Evolutionary conservation across 1,284 basidiomycete species (phyloP), one percentile per base, ranked within the genome.

Genomic region (Rhodotorula glutinis): DNA sequence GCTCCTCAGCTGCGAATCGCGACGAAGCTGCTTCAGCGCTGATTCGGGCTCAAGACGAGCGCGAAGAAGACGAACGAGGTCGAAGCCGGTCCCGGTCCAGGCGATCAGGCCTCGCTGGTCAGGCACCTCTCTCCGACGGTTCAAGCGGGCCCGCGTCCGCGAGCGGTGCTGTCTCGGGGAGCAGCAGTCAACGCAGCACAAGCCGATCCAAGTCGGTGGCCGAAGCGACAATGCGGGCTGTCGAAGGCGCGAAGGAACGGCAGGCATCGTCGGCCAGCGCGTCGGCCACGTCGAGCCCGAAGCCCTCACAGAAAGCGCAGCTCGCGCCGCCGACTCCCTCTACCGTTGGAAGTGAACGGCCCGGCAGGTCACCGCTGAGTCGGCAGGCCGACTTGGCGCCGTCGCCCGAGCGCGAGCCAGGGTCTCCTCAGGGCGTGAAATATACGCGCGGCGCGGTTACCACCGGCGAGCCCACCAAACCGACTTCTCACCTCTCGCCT

Each of bases 51-150:
- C 41, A 53, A 41, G 69, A 67, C 55, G 66, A 70, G 43, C 44
- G 60, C 19, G 65, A 70, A 23, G 62, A 70, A 43, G 69, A 70
- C 17, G 60, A 67, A 41, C 59, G 69, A 11, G 69, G 69, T 0
- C 23, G 68, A 46, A 57, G 53, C 17, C 30, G 68, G 30, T 66
- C 64, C 33, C 13, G 68, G 23, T 29, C 61, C 8, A 16, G 67
- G 19, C 47, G 62, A 29, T 11, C 43, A 30, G 23, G 29, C 21
- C 23, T 25, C 19, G 43, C 44, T 10, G 3, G 27, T 21, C 38
- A 23, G 47, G n/a, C 49, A 41, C 47, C 27, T 11, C 38, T 13
- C 23, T 16, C 53, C 13, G 53, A 25, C 23, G 38, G 13, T 13
- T 7, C 14, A 14, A 17, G 25, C 25, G 16, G 25, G 49, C 1